Percentiles rank a stretch among this genome's conserved stretches.
phyloP scores from a whole-genome alignment of 2,329 filamentous ascomycete species.

The Microsporum ferrugineum region DNA sequence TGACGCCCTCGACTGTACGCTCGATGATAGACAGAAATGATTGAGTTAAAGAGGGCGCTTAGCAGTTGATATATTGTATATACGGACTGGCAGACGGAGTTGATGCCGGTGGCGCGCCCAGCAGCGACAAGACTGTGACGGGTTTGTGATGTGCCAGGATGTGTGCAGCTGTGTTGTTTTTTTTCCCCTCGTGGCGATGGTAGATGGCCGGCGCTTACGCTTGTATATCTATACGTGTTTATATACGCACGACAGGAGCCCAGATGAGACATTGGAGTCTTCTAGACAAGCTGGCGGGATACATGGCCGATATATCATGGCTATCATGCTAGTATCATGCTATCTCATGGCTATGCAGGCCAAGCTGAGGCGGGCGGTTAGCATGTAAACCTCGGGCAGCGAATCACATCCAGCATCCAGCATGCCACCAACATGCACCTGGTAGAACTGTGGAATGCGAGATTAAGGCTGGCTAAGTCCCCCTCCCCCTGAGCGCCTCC shows the following conservation, averaged over 20 bases:
- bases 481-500: no score
- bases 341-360: background rate
- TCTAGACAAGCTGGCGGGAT: no score
- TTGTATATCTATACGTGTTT: no score
- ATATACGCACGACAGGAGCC: no score
- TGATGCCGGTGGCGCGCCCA: background rate
- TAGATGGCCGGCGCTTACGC: background rate
- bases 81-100: background rate
- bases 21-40: background rate
- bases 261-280: no score
- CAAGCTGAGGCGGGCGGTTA: background rate
- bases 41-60: background rate
- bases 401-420: background rate
- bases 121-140: background rate
- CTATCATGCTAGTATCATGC: no score
- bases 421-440: no score
- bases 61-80: background rate
- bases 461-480: background rate
- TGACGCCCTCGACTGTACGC: background rate
- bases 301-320: no score
- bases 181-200: background rate
- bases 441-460: background rate
- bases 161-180: background rate
- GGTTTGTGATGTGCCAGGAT: background rate
- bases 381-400: background rate